Percentiles rank a stretch among this genome's conserved stretches.
Evolutionary conservation across 108 stramenopile genomes (phyloP).

Genomic region (Conticribra weissflogii): DNA sequence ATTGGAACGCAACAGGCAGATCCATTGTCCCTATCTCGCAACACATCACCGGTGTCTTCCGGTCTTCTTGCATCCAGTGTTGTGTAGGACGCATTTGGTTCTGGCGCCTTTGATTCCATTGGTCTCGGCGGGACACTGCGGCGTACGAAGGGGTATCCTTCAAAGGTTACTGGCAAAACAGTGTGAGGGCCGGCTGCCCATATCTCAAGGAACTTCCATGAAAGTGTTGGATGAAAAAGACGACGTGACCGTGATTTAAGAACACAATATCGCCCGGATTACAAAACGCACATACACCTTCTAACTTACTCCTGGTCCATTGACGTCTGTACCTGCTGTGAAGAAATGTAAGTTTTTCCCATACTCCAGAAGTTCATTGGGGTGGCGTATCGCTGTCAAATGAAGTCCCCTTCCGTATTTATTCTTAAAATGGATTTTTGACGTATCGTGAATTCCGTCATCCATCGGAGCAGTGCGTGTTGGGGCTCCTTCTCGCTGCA

Average conservation of each 20-base stretch:
- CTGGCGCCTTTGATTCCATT: constrained; percentile 12
- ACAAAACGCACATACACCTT: no score
- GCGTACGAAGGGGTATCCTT: background rate
- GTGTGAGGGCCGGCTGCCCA: constrained; percentile 46
- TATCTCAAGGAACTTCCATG: constrained; percentile 39
- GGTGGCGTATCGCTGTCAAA: constrained; percentile 18
- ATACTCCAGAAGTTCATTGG: constrained; percentile 3
- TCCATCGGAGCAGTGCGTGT: background rate
- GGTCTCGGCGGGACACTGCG: constrained; percentile 4
- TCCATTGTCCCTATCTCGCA: constrained; percentile 41
- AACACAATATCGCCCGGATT: no score
- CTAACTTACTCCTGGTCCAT: constrained; percentile 16
- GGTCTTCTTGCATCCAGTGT: constrained; percentile 2
- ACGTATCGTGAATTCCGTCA: background rate
- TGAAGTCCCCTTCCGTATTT: constrained; percentile 36
- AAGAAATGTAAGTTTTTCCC: constrained; percentile 53
- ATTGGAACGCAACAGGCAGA: constrained; percentile 54
- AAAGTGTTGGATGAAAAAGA: no score
- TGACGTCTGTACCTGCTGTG: background rate
- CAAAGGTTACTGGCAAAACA: constrained; percentile 10
- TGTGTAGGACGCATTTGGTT: constrained; percentile 33
- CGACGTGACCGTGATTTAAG: no score
- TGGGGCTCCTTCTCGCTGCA: constrained; percentile 21
- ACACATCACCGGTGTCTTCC: background rate
- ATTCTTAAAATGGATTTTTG: constrained; percentile 21